Conservation (phyloP, 768 basidiomycete genomes). For the Boletus edulis region DNA sequence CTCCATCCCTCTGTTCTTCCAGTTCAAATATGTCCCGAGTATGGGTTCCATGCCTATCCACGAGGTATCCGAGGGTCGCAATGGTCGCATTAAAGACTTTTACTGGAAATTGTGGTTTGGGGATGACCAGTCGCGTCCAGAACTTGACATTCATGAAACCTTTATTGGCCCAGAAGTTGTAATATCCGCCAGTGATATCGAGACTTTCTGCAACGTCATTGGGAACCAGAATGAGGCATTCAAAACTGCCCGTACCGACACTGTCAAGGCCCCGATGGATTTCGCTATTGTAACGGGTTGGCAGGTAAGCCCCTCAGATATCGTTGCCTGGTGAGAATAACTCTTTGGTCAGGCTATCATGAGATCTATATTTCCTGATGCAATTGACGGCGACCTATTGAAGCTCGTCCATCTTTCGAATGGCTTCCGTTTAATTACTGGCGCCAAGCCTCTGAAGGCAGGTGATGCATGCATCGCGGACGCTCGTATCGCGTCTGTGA, state of each 20-base stretch:
- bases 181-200: slow-evolving; percentile 73
- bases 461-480: slow-evolving; percentile 91
- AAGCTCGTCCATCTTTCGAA: slow-evolving; percentile 98
- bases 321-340: slow-evolving; percentile 1
- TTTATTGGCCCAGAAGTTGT: slow-evolving; percentile 87
- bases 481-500: slow-evolving; percentile 85
- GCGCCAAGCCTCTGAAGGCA: slow-evolving; percentile 69
- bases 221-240: slow-evolving; percentile 93
- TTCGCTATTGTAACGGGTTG: slow-evolving; percentile 98
- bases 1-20: slow-evolving; percentile 76
- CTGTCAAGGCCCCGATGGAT: slow-evolving; percentile 92
- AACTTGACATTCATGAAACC: slow-evolving; percentile 75
- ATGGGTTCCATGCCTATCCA: slow-evolving; percentile 92
- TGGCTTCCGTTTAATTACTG: slow-evolving; percentile 87
- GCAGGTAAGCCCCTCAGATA: slow-evolving; percentile 63
- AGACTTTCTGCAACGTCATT: slow-evolving; percentile 88
- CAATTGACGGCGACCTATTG: slow-evolving; percentile 91
- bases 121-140: slow-evolving; percentile 71
- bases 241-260: slow-evolving; percentile 67
- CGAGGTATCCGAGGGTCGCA: slow-evolving; percentile 80
- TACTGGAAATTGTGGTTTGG: slow-evolving; percentile 99
- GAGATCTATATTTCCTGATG: slow-evolving; percentile 92
- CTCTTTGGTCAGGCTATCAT: slow-evolving; percentile 79
- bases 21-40: slow-evolving; percentile 84
- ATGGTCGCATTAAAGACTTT: slow-evolving; percentile 90